Base-by-base conservation (phyloP, 2,329 filamentous ascomycete species). In the Neurospora sp. region DNA sequence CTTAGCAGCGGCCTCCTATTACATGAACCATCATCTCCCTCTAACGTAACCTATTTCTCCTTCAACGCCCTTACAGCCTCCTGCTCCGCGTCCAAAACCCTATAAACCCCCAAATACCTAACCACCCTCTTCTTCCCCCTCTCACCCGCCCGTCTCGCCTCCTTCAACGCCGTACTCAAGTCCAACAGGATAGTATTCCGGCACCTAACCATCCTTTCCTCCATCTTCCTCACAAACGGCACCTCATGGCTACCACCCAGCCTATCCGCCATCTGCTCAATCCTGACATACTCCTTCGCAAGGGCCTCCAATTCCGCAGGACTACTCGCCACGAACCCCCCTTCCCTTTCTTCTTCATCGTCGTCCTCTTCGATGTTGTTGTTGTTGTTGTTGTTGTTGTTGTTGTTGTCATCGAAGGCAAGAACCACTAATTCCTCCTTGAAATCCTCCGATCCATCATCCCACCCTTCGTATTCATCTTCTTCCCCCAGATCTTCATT, bases 161-260 rank as follows among this genome's bases (percentile, higher is more conserved):
- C 81, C 71, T 80, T 82, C 39, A 80, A 71, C 1, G 86, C 86
- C 28, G 85, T 83, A 62, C 81, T 82, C 19, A 88, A 77, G 67
- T 89, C 87, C 4, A 89, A 77, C 8, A 89, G 76, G 28, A 89
- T 79, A 0, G 86, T 88, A 72, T 85, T 87, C 68, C 85, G 82
- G 73, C 87, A 88, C 68, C 83, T 81, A 2, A 77, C 76, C 69
- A 88, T 78, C 43, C 86, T 82, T 69, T 87, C 85, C 68, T 85
- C 83, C 72, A 82, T 80, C 73, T 86, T 87, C 70, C 81, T 79
- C 15, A 86, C 82, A 69, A 86, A 85, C 0, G 84, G 82, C 12
- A 81, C 76, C 8, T 84, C 79, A 15, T 62, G 23, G 23, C 23
- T 23, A n/a, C 81, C 79, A 5, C 85, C 84, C 8, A 87, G 76